Evolutionary conservation across 1,284 basidiomycete genomes (phyloP).

Genomic region (Ceratobasidium sp.): DNA sequence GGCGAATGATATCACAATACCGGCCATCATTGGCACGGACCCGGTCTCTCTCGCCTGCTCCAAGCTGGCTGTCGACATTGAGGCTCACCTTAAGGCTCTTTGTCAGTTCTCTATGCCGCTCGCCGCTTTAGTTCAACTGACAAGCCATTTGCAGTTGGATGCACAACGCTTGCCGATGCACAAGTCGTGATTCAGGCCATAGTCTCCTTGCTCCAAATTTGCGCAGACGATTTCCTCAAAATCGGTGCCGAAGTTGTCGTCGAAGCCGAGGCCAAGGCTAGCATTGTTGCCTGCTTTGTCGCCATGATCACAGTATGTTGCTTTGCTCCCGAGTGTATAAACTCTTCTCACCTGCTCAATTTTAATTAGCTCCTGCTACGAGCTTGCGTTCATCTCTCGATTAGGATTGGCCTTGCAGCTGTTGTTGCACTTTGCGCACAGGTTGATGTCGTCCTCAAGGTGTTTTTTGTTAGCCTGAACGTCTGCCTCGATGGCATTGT

Average conservation of each 20-base stretch:
- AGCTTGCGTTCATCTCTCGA: neutral
- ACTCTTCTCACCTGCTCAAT: neutral
- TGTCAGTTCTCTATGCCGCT: neutral
- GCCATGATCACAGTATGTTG: neutral
- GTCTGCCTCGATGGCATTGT: slow-evolving; percentile 11
- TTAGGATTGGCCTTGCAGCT: slow-evolving; percentile 9
- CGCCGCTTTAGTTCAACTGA: too few species aligned
- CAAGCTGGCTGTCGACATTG: neutral
- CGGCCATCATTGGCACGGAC: neutral
- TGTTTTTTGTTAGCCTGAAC: neutral
- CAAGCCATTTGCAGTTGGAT: too few species aligned
- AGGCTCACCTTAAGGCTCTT: neutral
- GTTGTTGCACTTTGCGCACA: neutral
- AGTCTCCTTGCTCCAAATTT: neutral
- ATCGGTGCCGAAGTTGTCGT: neutral
- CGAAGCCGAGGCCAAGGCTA: too few species aligned
- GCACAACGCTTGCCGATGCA: too few species aligned
- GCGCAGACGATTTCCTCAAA: neutral
- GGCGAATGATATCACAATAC: too few species aligned
- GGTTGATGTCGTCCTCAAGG: slow-evolving; percentile 1
- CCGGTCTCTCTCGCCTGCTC: neutral
- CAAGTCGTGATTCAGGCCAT: neutral
- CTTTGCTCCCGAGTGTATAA: neutral
- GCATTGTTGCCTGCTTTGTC: neutral
- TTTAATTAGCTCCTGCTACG: neutral